phyloP scores from a whole-genome alignment of 768 basidiomycete genomes.

The Podaxis sp. region DNA sequence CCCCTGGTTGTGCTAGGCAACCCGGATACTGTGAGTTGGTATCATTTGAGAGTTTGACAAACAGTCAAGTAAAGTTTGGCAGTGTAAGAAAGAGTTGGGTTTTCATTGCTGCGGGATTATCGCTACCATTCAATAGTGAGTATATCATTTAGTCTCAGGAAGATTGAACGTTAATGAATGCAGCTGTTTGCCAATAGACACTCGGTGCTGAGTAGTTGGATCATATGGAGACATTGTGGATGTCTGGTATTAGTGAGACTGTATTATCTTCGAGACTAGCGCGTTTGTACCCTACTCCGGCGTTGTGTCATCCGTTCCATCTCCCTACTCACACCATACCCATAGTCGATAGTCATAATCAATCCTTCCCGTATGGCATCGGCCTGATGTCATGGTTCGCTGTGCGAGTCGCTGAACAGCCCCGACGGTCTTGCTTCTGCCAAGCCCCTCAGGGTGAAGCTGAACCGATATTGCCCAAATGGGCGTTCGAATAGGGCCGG shows the following conservation, averaged over 20 bases:
- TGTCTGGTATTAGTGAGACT: too few species aligned
- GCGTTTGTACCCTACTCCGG: too few species aligned
- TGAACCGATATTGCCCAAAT: not conserved
- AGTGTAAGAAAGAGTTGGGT: not conserved
- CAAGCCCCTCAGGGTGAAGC: too few species aligned
- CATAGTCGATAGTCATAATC: too few species aligned
- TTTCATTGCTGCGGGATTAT: not conserved
- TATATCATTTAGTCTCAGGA: not conserved
- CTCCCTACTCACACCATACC: too few species aligned
- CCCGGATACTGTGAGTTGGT: not conserved
- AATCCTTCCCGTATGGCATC: too few species aligned
- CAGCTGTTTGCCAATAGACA: not conserved
- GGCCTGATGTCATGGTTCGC: too few species aligned
- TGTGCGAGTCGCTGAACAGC: too few species aligned
- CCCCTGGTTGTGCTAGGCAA: not conserved
- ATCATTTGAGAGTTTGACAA: not conserved
- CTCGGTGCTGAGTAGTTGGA: not conserved
- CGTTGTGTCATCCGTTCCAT: too few species aligned
- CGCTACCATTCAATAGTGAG: not conserved
- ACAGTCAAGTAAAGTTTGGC: not conserved
- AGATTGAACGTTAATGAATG: not conserved
- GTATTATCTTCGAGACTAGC: too few species aligned
- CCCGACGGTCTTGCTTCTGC: too few species aligned
- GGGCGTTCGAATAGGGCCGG: not conserved
- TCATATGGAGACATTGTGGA: too few species aligned